Conservation (phyloP, 805 yeast genomes). For the Brettanomyces nanus region DNA sequence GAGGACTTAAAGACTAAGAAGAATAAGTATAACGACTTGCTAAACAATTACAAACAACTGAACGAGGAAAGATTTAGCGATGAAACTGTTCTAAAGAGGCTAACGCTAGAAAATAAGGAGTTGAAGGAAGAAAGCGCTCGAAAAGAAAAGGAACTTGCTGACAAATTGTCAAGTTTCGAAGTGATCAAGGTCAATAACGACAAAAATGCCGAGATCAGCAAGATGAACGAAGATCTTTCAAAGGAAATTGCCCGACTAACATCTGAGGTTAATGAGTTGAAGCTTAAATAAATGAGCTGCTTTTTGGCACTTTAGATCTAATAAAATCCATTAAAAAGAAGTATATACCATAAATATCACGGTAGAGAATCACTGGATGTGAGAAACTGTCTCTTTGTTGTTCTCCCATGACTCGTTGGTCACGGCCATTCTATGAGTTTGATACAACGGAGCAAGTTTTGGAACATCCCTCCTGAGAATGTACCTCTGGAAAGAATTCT, state of each 20-base stretch:
- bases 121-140: slow-evolving; percentile 11
- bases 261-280: slow-evolving; percentile 12
- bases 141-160: slow-evolving; percentile 14
- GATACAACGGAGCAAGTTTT: slow-evolving; percentile 49
- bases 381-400: slow-evolving; percentile 40
- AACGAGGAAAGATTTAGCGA: slow-evolving; percentile 26
- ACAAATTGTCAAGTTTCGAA: slow-evolving; percentile 22
- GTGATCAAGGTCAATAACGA: slow-evolving; percentile 25
- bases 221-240: slow-evolving; percentile 19
- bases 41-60: slow-evolving; percentile 25
- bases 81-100: slow-evolving; percentile 15
- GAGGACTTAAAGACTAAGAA: slow-evolving; percentile 12
- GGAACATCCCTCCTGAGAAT: slow-evolving; percentile 41
- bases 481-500: slow-evolving; percentile 36
- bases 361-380: slow-evolving; percentile 31
- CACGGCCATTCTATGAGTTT: slow-evolving; percentile 50
- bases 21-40: slow-evolving; percentile 19
- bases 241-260: slow-evolving; percentile 19
- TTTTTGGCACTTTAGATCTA: background rate
- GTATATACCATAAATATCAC: background rate
- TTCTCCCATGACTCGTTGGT: slow-evolving; percentile 58
- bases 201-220: slow-evolving; percentile 22
- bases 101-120: slow-evolving; percentile 13
- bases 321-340: too few relatives aligned
- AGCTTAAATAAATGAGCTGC: background rate